Percentiles rank a stretch among this genome's conserved stretches.
Conservation (phyloP, 805 yeast genomes). For the Saturnispora bothae region DNA sequence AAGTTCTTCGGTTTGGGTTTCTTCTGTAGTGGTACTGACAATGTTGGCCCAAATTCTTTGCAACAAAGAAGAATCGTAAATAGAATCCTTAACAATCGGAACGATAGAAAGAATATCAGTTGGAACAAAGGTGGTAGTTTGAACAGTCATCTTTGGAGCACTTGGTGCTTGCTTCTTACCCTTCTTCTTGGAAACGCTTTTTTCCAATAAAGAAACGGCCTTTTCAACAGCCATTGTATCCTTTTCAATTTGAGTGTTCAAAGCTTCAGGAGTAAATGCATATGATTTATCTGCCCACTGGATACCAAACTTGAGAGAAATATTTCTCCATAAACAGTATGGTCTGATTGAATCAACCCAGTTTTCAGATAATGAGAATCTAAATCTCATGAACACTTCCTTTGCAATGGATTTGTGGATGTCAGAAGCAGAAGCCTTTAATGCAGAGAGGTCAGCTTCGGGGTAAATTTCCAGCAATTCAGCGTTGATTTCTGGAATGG, state of each 20-base stretch:
- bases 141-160: constrained; percentile 2
- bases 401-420: constrained; percentile 35
- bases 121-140: constrained; percentile 37
- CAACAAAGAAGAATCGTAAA: constrained; percentile 53
- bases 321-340: constrained; percentile 47
- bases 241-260: constrained; percentile 23
- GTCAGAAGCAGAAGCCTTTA: constrained; percentile 32
- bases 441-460: constrained; percentile 31
- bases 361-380: constrained; percentile 40
- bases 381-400: constrained; percentile 54
- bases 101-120: constrained; percentile 59
- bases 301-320: constrained; percentile 72
- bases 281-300: constrained; percentile 61
- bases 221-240: constrained; percentile 20
- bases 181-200: constrained; percentile 20
- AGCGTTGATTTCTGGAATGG: constrained; percentile 34
- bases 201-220: constrained; percentile 14
- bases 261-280: constrained; percentile 35
- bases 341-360: constrained; percentile 35
- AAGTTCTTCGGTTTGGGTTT: constrained; percentile 33
- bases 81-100: constrained; percentile 68
- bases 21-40: constrained; percentile 23
- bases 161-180: constrained; percentile 16
- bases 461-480: constrained; percentile 32
- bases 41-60: constrained; percentile 61